Conservation (phyloP, 1,284 basidiomycete species). For the Cryptococcus hybrid region DNA sequence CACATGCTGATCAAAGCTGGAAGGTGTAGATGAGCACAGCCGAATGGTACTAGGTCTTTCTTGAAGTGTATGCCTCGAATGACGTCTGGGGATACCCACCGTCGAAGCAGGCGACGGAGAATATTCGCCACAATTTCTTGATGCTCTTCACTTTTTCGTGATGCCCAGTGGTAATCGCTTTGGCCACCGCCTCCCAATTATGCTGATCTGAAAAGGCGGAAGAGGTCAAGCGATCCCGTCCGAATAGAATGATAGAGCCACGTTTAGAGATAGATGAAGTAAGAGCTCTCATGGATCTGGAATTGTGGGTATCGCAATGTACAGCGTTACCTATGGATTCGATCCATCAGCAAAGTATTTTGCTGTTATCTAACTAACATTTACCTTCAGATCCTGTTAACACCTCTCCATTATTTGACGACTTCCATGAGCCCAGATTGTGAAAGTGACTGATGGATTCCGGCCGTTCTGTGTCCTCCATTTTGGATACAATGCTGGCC, state of each 20-base stretch:
- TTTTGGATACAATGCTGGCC: conserved; percentile 36
- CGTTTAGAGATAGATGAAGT: conserved; percentile 21
- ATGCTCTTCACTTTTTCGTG: conserved; percentile 2
- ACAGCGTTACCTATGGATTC: conserved; percentile 4
- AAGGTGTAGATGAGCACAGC: conserved; percentile 30
- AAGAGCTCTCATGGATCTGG: conserved; percentile 19
- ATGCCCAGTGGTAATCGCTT: not conserved
- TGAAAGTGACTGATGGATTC: conserved; percentile 9
- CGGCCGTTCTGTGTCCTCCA: conserved; percentile 7
- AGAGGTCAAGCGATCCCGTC: conserved; percentile 9
- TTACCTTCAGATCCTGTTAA: conserved; percentile 35
- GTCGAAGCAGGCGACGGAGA: conserved; percentile 42
- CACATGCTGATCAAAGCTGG: not conserved
- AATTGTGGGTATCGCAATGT: conserved; percentile 5
- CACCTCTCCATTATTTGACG: conserved; percentile 36
- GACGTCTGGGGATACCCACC: conserved; percentile 38
- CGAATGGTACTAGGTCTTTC: conserved; percentile 41
- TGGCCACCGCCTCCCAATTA: not conserved
- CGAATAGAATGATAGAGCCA: conserved; percentile 14
- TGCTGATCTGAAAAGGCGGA: conserved; percentile 5
- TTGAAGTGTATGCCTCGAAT: conserved; percentile 29
- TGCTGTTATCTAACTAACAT: not conserved
- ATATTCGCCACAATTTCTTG: conserved; percentile 19
- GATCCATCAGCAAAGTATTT: not conserved
- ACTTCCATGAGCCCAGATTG: conserved; percentile 39